These are phyloP conservation scores for Clavariopsis aquatica DNA, from an alignment of 495 filamentous ascomycete species.

Conservation along the genomic window DNA sequence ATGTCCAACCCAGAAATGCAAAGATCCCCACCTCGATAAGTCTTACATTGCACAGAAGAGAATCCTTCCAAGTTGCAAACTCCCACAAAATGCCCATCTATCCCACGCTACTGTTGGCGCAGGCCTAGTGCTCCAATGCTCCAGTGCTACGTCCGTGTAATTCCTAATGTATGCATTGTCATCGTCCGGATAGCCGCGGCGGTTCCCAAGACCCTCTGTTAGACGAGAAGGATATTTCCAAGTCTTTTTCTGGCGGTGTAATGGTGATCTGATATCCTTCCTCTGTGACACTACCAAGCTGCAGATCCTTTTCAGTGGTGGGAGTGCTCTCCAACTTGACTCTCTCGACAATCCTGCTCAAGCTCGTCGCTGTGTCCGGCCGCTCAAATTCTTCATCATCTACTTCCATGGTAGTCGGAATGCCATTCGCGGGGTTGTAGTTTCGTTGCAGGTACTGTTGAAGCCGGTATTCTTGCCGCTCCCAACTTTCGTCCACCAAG, in stretches of 20 bases:
- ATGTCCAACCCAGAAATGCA: not conserved
- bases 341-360: conserved; percentile 43
- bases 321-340: conserved; percentile 46
- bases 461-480: conserved; percentile 58
- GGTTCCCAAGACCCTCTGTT: conserved; percentile 12
- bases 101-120: not conserved
- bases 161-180: not conserved
- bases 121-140: not conserved
- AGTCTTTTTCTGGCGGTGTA: conserved; percentile 28
- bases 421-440: conserved; percentile 56
- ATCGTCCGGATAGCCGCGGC: conserved; percentile 2
- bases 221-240: conserved; percentile 31
- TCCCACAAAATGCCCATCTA: not conserved
- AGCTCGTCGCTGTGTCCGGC: conserved; percentile 37
- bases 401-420: conserved; percentile 39
- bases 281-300: conserved; percentile 33
- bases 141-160: not conserved
- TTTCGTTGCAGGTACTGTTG: conserved; percentile 63
- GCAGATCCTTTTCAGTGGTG: conserved; percentile 40
- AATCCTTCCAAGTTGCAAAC: not conserved
- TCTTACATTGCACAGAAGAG: not conserved
- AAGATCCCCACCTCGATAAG: not conserved
- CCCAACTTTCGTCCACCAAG: conserved; percentile 64
- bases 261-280: not conserved
- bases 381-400: conserved; percentile 46